Conservation (phyloP, 148 eudicot species). For the Dianthus caryophyllus region DNA sequence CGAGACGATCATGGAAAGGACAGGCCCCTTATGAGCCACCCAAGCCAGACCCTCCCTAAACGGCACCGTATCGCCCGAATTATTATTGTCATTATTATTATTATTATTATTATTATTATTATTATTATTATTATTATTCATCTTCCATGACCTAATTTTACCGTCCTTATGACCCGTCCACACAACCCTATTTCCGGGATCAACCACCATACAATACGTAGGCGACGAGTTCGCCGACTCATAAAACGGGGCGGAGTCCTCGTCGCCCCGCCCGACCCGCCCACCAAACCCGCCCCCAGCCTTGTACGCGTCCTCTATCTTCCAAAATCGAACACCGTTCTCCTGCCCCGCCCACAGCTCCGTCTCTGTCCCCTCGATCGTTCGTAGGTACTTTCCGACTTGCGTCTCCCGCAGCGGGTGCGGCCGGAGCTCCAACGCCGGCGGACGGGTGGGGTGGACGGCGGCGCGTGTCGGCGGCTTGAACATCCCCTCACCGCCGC, state of each 20-base stretch:
- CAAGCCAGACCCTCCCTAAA: slow-evolving; percentile 72
- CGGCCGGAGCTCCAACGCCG: slow-evolving; percentile 81
- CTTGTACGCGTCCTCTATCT: slow-evolving; percentile 48
- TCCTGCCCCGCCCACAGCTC: slow-evolving; percentile 97
- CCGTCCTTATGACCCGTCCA: slow-evolving; percentile 99
- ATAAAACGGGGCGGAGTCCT: slow-evolving; percentile 82
- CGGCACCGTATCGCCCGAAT: slow-evolving; percentile 26
- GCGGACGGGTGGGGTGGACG: slow-evolving; percentile 75
- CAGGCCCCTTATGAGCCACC: slow-evolving; percentile 87
- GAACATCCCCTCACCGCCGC: slow-evolving; percentile 53
- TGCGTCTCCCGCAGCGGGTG: slow-evolving; percentile 95
- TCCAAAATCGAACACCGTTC: slow-evolving; percentile 84
- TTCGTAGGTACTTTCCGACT: slow-evolving; percentile 67
- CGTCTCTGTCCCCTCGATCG: slow-evolving; percentile 76
- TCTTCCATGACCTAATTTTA: slow-evolving; percentile 83
- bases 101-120: too few species aligned
- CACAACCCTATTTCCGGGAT: slow-evolving; percentile 61
- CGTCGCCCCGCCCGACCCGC: slow-evolving; percentile 74
- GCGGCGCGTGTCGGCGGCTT: slow-evolving; percentile 65
- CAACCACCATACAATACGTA: slow-evolving; percentile 62
- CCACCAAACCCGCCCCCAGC: slow-evolving; percentile 67
- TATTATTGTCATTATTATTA: too few species aligned
- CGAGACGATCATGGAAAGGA: slow-evolving; percentile 58
- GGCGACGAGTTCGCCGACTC: slow-evolving; percentile 66
- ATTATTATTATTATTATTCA: slow-evolving; percentile 42